Base-by-base conservation (phyloP, 1,284 basidiomycete species). In the Cryptococcus deneoformans region DNA sequence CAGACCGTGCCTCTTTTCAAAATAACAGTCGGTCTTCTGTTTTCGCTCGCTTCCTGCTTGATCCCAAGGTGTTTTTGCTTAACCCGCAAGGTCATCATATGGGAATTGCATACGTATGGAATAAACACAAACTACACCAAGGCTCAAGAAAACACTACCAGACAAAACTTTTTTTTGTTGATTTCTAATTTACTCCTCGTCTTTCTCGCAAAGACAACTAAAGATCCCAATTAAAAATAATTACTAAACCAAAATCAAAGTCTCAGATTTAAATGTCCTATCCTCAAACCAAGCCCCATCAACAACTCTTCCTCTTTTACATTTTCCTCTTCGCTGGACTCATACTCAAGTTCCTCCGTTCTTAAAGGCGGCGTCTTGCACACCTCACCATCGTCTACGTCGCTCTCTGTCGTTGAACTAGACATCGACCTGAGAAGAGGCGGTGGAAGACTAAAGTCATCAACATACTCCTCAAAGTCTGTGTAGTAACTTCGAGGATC, bases 241-340 rank as follows among this genome's bases (percentile, higher is more conserved):
- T 37, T 39, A 39, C 6, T 38, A 47, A 51, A 51, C 9, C 12
- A 46, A 36, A 36, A 46, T 20, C 9, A 5, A 40, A 44, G 35
- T 48, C 12, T 20, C 24, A 51, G 38, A 14, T 12, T 47, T 45
- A 54, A 34, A 20, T 53, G 56, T 35, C 55, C 50, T 43, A 38
- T 44, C 42, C 11, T 43, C 56, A 12, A 42, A 51, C 47, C 24
- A 38, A 54, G 37, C 39, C 34, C 46, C 38, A 44, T 29, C 50
- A 44, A 44, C 50, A 48, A 6, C 66, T 61, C 20, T 80, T 68
- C 47, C 43, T 78, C 77, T 34, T 77, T 73, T 50, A 36, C 38
- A 35, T 47, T 40, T 36, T 5, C 37, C 57, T 16, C 49, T 38
- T 20, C 42, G 50, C 20, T 20, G 20, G 20, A 20, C 11, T 49